Evolutionary conservation across 176 grass and related monocot genomes (phyloP).

Genomic region (Oryza nivara): DNA sequence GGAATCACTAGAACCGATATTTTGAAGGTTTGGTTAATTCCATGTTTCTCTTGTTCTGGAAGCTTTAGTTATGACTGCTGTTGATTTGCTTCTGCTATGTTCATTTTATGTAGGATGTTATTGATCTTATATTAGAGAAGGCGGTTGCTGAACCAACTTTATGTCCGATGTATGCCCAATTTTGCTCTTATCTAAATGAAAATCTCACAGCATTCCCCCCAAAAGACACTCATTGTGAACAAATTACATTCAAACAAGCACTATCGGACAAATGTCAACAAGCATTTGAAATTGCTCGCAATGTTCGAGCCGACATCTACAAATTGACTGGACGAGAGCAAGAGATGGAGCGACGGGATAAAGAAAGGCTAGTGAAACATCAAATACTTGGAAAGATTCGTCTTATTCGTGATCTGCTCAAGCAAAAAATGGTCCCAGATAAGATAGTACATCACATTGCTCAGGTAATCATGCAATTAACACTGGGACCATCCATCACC

Average conservation of each 20-base stretch:
- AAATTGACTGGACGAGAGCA: slow-evolving; percentile 46
- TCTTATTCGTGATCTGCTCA: slow-evolving; percentile 52
- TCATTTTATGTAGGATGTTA: slow-evolving; percentile 43
- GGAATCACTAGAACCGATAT: slow-evolving; percentile 55
- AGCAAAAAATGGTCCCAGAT: slow-evolving; percentile 51
- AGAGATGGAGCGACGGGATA: slow-evolving; percentile 46
- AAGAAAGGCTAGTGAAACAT: slow-evolving; percentile 48
- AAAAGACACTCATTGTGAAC: slow-evolving; percentile 27
- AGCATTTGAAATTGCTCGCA: slow-evolving; percentile 47
- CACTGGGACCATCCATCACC: no score
- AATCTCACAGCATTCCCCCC: slow-evolving; percentile 40
- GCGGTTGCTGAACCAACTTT: slow-evolving; percentile 53
- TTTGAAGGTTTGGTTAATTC: slow-evolving; percentile 42
- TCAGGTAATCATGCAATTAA: slow-evolving; percentile 41
- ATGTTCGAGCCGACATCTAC: slow-evolving; percentile 27
- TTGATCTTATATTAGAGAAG: slow-evolving; percentile 56
- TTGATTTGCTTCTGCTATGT: background rate
- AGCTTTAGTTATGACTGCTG: background rate
- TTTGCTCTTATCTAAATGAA: slow-evolving; percentile 51
- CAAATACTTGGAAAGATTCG: slow-evolving; percentile 54
- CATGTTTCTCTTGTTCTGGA: background rate
- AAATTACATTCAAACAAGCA: slow-evolving; percentile 45
- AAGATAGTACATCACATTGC: slow-evolving; percentile 59
- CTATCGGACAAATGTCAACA: slow-evolving; percentile 46
- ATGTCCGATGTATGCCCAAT: slow-evolving; percentile 54